Conservation (phyloP, 805 yeast species). For the Kluyveromyces dobzhanskii region DNA sequence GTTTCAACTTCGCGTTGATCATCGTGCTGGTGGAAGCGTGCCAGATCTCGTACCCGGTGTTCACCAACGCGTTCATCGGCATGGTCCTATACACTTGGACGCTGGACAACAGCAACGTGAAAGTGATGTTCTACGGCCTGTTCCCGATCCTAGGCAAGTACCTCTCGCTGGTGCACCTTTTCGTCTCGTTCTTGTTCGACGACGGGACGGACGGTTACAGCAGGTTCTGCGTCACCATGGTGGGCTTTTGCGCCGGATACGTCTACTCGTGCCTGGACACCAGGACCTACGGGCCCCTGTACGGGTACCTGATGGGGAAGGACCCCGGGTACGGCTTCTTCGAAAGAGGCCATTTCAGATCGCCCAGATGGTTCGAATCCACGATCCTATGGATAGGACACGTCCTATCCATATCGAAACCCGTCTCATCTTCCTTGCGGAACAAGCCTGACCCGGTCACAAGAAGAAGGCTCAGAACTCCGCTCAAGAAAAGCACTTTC, state of each 20-base stretch:
- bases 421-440: too few relatives aligned
- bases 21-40: constrained; percentile 4
- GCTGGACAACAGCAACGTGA: constrained; percentile 43
- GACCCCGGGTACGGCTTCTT: constrained; percentile 5
- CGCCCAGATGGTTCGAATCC: constrained; percentile 9
- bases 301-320: constrained; percentile 24
- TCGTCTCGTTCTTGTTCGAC: constrained; percentile 36
- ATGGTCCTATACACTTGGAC: constrained; percentile 54
- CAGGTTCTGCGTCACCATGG: constrained; percentile 33
- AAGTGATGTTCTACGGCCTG: constrained; percentile 44
- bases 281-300: constrained; percentile 40
- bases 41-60: constrained; percentile 9
- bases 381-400: background rate
- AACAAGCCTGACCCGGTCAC: background rate
- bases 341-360: constrained; percentile 8
- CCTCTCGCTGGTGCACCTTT: constrained; percentile 35
- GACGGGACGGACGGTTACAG: constrained; percentile 36
- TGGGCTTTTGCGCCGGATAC: constrained; percentile 52
- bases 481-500: constrained; percentile 3
- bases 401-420: too few relatives aligned
- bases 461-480: background rate
- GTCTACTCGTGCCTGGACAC: constrained; percentile 57
- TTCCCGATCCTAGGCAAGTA: constrained; percentile 50
- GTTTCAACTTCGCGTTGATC: constrained; percentile 15
- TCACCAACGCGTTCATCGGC: constrained; percentile 20